Base-by-base conservation (phyloP, 495 filamentous ascomycete species). In the Hypoxylon lenormandii region DNA sequence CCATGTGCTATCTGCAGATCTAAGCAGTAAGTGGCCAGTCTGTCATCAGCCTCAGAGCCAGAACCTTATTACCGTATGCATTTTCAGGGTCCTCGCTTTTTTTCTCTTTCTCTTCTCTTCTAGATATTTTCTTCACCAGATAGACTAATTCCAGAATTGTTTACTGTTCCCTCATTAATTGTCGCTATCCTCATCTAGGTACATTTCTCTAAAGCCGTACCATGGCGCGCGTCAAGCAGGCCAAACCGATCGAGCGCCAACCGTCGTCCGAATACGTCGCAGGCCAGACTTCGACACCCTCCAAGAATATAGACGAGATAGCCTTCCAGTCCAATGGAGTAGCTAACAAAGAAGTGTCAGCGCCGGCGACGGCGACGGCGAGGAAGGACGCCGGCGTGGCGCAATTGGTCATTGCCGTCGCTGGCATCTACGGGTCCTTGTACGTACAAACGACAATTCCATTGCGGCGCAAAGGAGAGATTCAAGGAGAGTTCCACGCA, bases 401-500 rank as follows among this genome's bases (percentile, higher is more conserved):
- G 75, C 90, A 96, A 74, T 87, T 98, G 50, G 77, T 92, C 45
- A 86, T 96, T 59, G 96, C 93, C 72, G 91, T 97, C 19, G 90
- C 89, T 18, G 95, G 95, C 49, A 98, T 98, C 65, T 98, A 98
- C 75, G 91, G 88, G 36, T 94, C 92, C 42, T 98, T 98, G 95
- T 97, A 87, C 73, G 90, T 80, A 45, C 37, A 47, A 16, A 48
- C 21, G 26, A 28, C 42, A 16, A 3, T 3, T 37, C 16, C 8
- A 28, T 43, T 56, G 53, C 62, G 1, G 13, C 4, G 11, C 6
- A 23, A 38, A 13, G 22, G 18, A 19, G 26, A 19, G 21, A 5
- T 49, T 15, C 15, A 6, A 64, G n/a, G n/a, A n/a, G n/a, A n/a
- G n/a, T n/a, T 38, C 4, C 5, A 13, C 22, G 37, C 42, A 33